Evolutionary conservation across 1,284 basidiomycete genomes (phyloP), one percentile per base, ranked within the genome.

Genomic region (Pulchroboletus neoregius): DNA sequence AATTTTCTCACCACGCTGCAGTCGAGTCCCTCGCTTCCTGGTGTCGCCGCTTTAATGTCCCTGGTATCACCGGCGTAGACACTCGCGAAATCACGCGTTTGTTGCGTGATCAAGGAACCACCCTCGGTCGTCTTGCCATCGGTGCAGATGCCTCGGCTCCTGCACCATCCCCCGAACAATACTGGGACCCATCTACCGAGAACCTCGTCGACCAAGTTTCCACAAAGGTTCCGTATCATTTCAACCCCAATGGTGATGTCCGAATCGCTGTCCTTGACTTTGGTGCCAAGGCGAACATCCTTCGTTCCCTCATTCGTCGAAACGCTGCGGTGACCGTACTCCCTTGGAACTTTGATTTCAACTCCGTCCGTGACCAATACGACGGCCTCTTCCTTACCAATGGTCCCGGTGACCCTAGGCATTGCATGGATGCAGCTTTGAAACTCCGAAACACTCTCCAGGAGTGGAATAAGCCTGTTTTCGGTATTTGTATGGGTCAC

Each of bases 401-500:
- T 68, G 95, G 96, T 10, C 95, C 95, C 2, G 95, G 95, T 53
- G 93, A 95, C 68, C 96, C 95, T 22, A 77, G 79, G 58, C 88
- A 91, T 55, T 95, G 94, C 71, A 84, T 85, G 79, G 84, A 91
- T 49, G 93, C 93, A 18, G 89, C 84, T 13, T 63, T 87, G 53
- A 82, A 88, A 51, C 80, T 97, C 48, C 81, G 91, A 56, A 77
- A 78, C 59, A 93, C 91, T 13, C 72, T 98, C 45, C 62, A 79
- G 41, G 88, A 95, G 67, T 98, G 94, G 93, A 72, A 86, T 68
- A 89, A 85, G 63, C 95, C 95, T 18, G 79, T 99, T 43, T 99
- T 99, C 61, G 96, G 95, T 49, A 96, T 99, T 63, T 99, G 95
- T 72, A 99, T 99, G 96, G 96, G 94, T 39, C 91, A 96, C 67